Conservation (phyloP, 306 rosid species). For the Hippophae gyantsensis region DNA sequence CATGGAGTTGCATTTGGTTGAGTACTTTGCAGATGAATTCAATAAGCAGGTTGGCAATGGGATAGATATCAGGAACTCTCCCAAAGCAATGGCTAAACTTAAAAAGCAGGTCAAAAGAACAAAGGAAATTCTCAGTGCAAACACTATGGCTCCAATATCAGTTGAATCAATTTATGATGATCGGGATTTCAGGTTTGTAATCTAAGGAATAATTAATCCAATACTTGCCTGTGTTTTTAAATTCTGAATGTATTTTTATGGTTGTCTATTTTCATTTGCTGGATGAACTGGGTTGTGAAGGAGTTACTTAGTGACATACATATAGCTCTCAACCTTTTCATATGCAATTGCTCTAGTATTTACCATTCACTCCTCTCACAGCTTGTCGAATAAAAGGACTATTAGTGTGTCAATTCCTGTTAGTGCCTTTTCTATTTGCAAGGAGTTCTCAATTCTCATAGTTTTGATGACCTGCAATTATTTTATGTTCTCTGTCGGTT, state of each 20-base stretch:
- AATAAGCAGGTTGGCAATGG: constrained; percentile 79
- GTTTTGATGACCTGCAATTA: neutral
- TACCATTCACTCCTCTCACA: no score
- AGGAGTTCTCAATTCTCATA: neutral
- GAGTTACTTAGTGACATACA: no score
- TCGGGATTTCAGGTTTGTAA: constrained; percentile 67
- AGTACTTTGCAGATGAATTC: constrained; percentile 86
- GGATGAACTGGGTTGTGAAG: no score
- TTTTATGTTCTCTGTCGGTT: neutral
- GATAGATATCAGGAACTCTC: constrained; percentile 71
- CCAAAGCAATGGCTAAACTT: constrained; percentile 95
- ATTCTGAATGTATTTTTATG: no score
- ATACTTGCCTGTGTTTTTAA: no score
- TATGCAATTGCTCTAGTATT: no score
- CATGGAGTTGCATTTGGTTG: constrained; percentile 80
- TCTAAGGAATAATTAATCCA: no score
- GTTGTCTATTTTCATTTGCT: no score
- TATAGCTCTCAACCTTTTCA: no score
- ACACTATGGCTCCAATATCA: constrained; percentile 87
- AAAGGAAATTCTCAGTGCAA: constrained; percentile 94
- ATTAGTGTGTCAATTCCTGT: neutral
- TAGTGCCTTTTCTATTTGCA: neutral
- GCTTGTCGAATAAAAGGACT: no score
- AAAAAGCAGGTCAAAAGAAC: constrained; percentile 97
- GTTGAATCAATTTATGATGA: constrained; percentile 89